phyloP scores from a whole-genome alignment of 139 green algal genomes.

The Closterium sp. region DNA sequence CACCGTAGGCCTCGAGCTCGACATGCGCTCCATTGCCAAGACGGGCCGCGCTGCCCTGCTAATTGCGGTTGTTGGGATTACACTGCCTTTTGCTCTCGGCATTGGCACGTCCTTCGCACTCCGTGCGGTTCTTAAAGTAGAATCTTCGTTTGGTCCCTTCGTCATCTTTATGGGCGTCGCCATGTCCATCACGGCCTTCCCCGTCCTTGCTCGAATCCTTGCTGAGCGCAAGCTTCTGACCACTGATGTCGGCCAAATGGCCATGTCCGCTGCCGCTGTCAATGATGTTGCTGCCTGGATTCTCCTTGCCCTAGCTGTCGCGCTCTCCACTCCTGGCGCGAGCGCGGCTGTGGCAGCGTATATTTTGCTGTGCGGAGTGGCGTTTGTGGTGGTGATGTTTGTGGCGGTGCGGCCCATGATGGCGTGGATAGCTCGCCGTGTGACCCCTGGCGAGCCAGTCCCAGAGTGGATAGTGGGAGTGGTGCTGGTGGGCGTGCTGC shows the following conservation, averaged over 20 bases:
- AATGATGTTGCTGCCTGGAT: constrained; percentile 53
- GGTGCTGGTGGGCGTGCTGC: constrained; percentile 41
- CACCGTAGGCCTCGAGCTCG: constrained; percentile 57
- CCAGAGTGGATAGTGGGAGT: constrained; percentile 24
- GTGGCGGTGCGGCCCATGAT: constrained; percentile 38
- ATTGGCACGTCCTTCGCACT: constrained; percentile 38
- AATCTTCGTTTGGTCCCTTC: constrained; percentile 42
- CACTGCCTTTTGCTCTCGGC: constrained; percentile 53
- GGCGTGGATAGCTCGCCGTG: constrained; percentile 1
- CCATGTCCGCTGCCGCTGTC: constrained; percentile 45
- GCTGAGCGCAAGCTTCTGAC: constrained; percentile 50
- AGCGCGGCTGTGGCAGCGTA: constrained; percentile 21
- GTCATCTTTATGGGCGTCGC: constrained; percentile 55
- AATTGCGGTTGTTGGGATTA: constrained; percentile 52
- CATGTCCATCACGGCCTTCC: constrained; percentile 60
- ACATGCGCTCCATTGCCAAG: constrained; percentile 34
- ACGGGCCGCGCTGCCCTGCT: constrained; percentile 30
- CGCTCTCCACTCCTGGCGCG: constrained; percentile 47
- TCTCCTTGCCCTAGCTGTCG: constrained; percentile 50
- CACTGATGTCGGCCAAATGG: constrained; percentile 42
- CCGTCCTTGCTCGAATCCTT: constrained; percentile 51
- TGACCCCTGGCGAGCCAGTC: constrained; percentile 33
- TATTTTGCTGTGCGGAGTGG: constrained; percentile 51
- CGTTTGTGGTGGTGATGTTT: constrained; percentile 57
- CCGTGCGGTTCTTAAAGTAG: constrained; percentile 29